Conservation (phyloP, 345 rosid species). For the Linum trigynum region DNA sequence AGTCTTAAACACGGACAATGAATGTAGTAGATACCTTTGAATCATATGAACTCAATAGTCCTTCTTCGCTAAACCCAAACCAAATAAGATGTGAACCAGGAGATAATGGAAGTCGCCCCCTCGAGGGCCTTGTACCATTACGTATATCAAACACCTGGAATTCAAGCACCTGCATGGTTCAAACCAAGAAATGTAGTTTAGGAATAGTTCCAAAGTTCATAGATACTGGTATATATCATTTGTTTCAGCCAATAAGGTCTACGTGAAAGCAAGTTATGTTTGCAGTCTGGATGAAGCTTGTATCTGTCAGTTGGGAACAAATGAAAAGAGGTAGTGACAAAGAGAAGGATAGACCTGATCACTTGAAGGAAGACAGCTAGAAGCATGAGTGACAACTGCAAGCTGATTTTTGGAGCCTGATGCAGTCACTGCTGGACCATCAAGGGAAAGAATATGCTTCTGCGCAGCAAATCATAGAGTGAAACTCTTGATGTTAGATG, state of each 20-base stretch:
- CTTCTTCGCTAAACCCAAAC: slow-evolving; percentile 92
- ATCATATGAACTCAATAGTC: slow-evolving; percentile 71
- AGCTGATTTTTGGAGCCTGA: slow-evolving; percentile 74
- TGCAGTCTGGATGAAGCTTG: not conserved
- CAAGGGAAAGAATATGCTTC: slow-evolving; percentile 76
- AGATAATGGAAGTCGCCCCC: slow-evolving; percentile 66
- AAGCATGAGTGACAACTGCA: slow-evolving; percentile 70
- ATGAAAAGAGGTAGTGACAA: not conserved
- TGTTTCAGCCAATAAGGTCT: not conserved
- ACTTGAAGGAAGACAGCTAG: slow-evolving; percentile 71
- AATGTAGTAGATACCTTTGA: slow-evolving; percentile 48
- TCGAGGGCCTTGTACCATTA: slow-evolving; percentile 41
- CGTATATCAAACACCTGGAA: slow-evolving; percentile 55
- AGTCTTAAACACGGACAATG: slow-evolving; percentile 4
- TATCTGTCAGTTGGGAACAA: not conserved
- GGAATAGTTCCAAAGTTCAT: not conserved
- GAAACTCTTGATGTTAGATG: slow-evolving; percentile 1
- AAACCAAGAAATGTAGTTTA: slow-evolving; percentile 9
- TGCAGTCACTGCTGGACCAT: slow-evolving; percentile 80
- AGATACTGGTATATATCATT: too few species aligned
- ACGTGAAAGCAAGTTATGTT: slow-evolving; percentile 3
- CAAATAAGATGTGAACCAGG: slow-evolving; percentile 75
- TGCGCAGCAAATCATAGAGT: slow-evolving; percentile 25
- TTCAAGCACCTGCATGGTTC: slow-evolving; percentile 59
- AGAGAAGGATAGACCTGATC: slow-evolving; percentile 48